Evolutionary conservation across 164 flowering plant genomes (phyloP), one percentile per base, ranked within the genome.

Genomic region (Umbellularia californica): DNA sequence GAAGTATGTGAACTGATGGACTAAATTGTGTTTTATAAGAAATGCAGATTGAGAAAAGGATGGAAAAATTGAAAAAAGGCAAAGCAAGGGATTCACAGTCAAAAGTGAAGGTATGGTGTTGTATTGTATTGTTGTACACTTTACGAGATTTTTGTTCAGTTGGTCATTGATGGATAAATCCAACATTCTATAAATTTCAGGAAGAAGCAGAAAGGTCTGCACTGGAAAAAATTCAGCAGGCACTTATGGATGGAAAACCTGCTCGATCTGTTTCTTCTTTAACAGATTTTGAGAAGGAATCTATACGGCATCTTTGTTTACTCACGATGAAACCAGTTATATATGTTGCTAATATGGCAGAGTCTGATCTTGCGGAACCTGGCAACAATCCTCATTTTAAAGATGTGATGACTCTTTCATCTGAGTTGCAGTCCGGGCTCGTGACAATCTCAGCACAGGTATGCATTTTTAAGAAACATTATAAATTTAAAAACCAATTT

Each of bases 391-490:
- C 88, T 74, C 79, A 89, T 82, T 97, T 91, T 69, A 80, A 78
- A 74, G 89, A 95, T 76, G 96, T 93, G 66, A 88, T 68, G 80
- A 81, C 83, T 47, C 87, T 89, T 77, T 90, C 94, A 63, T 83
- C 92, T 15, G 90, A 89, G 69, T 81, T 92, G 82, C 88, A 86
- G 70, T 93, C 94, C 73, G 97, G 93, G 80, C 25, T 92, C 50
- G 96, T 95, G 71, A 79, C 95, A 70, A 74, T 93, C 78, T 93
- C 99, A 17, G 99, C 98, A 65, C 99, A 93, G 97, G 98, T 93
- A 75, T 63, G 79, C 15, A 12, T 14, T 23, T 19, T 30, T 27
- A 9, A 13, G 22, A 55, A 58, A 11, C 35, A 24, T 14, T 58
- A 14, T 64, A 64, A 24, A 64, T 25, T 64, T 23, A 60, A n/a